These are phyloP conservation scores for Globisporangium abappressorium DNA, from an alignment of 352 stramenopile species.

Conservation along the genomic window DNA sequence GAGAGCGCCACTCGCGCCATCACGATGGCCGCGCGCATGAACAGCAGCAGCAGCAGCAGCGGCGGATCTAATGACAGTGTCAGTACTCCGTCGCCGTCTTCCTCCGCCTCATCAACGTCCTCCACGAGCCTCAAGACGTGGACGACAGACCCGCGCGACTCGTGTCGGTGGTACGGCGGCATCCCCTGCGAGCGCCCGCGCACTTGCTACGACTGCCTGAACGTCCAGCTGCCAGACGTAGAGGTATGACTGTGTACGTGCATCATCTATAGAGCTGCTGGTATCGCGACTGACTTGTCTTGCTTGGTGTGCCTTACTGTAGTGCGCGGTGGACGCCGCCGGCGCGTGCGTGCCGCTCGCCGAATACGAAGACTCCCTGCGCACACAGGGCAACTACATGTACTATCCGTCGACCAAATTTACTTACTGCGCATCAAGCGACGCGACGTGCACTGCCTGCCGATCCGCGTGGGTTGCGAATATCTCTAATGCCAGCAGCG, in stretches of 20 bases:
- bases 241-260: constrained; percentile 18
- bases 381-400: constrained; percentile 26
- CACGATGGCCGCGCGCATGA: constrained; percentile 1
- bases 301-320: background rate
- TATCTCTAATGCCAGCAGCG: constrained; percentile 11
- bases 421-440: constrained; percentile 32
- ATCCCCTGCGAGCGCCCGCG: constrained; percentile 20
- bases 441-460: constrained; percentile 28
- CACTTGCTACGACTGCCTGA: constrained; percentile 34
- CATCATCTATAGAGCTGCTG: background rate
- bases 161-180: constrained; percentile 23
- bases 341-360: constrained; percentile 33
- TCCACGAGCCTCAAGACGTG: constrained; percentile 5
- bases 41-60: background rate
- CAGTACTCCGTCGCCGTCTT: background rate
- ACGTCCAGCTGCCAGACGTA: constrained; percentile 25
- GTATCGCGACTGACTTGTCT: background rate
- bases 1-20: background rate
- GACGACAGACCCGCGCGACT: constrained; percentile 16
- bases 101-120: background rate
- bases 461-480: constrained; percentile 17
- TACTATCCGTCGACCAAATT: constrained; percentile 34
- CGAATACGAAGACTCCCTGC: constrained; percentile 24
- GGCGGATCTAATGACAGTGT: background rate
- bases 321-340: constrained; percentile 31